Conservation (phyloP, 1,284 basidiomycete species). For the Trichosporon sp. region DNA sequence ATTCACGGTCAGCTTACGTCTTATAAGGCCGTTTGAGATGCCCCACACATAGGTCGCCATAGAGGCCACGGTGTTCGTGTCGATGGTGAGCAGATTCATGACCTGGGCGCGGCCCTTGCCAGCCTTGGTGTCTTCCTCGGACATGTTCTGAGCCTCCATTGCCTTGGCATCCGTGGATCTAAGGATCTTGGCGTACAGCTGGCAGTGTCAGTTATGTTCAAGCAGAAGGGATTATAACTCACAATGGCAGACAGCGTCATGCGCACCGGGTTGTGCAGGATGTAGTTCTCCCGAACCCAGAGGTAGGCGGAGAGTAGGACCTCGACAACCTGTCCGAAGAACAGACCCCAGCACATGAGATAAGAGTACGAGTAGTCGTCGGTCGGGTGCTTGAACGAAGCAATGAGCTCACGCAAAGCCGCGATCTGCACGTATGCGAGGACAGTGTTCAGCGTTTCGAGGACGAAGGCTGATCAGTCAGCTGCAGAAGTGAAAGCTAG, state of each 20-base stretch:
- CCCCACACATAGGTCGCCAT: constrained; percentile 47
- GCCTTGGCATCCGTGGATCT: constrained; percentile 49
- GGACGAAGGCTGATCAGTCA: constrained; percentile 36
- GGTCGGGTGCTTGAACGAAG: constrained; percentile 38
- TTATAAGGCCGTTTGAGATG: constrained; percentile 45
- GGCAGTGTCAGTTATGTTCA: constrained; percentile 7
- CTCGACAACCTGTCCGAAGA: constrained; percentile 45
- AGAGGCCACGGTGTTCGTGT: constrained; percentile 42
- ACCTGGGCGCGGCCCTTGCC: constrained; percentile 49
- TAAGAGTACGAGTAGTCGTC: constrained; percentile 48
- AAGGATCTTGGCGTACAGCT: constrained; percentile 55
- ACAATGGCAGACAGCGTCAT: constrained; percentile 49
- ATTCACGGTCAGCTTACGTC: constrained; percentile 37
- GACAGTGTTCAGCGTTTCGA: constrained; percentile 42
- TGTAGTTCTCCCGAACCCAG: constrained; percentile 51
- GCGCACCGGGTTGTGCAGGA: constrained; percentile 48
- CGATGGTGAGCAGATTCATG: constrained; percentile 55
- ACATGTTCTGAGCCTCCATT: constrained; percentile 49
- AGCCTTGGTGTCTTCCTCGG: constrained; percentile 33
- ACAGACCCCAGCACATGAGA: constrained; percentile 53
- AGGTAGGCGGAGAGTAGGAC: constrained; percentile 39
- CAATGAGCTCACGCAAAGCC: constrained; percentile 50
- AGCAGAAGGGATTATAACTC: constrained; percentile 15
- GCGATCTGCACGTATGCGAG: constrained; percentile 44
- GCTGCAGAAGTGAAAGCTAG: background rate